Evolutionary conservation across 2,329 filamentous ascomycete genomes (phyloP).

Genomic region (Alternaria hordeiaustralica): DNA sequence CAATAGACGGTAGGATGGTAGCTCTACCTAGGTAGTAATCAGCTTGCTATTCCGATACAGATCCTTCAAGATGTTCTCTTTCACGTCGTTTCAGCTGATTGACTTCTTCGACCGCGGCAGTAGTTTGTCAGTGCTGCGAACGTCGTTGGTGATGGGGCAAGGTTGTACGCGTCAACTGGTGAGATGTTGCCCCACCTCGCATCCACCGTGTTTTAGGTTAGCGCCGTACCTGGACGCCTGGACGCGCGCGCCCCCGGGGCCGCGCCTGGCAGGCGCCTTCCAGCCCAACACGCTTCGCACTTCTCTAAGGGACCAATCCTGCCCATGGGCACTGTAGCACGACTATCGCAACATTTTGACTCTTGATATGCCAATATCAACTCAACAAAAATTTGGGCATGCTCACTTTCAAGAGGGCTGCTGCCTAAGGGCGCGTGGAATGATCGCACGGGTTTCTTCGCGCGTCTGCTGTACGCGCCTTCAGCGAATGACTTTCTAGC

Average conservation of each 20-base stretch:
- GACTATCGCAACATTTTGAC: not conserved
- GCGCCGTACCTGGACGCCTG: not conserved
- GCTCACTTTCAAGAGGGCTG: not conserved
- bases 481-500: not conserved
- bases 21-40: not conserved
- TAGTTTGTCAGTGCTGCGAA: not conserved
- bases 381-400: not conserved
- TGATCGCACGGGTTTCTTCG: not conserved
- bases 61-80: not conserved
- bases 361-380: not conserved
- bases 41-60: not conserved
- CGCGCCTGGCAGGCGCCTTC: not conserved
- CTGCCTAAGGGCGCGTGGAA: no score
- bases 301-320: not conserved
- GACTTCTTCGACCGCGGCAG: not conserved
- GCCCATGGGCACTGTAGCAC: not conserved
- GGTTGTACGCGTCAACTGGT: not conserved
- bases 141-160: not conserved
- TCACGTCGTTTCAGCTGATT: not conserved
- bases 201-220: not conserved
- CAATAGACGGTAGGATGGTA: not conserved
- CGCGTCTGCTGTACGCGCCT: not conserved
- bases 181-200: not conserved
- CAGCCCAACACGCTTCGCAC: not conserved
- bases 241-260: not conserved